These are phyloP conservation scores for Ceratobasidium sp. DNA, from an alignment of 1,284 basidiomycete species.

Conservation along the genomic window DNA sequence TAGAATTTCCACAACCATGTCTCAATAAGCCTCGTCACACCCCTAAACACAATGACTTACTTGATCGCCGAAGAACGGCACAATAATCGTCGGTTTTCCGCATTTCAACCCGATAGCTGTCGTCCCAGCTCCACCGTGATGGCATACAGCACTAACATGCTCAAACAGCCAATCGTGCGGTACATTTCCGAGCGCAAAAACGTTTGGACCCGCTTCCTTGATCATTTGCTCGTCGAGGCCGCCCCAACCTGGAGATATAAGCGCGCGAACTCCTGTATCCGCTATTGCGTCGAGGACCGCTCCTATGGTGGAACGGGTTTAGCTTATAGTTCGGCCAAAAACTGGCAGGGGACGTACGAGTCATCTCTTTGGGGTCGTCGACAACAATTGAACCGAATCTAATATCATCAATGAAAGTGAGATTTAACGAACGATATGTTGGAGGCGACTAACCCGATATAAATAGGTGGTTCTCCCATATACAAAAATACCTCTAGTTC, in stretches of 20 bases:
- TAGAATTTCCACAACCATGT: constrained; percentile 49
- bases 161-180: constrained; percentile 81
- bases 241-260: constrained; percentile 75
- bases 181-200: constrained; percentile 73
- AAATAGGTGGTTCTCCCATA: constrained; percentile 68
- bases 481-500: constrained; percentile 66
- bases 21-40: background rate
- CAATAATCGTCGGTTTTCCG: constrained; percentile 73
- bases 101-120: constrained; percentile 73
- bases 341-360: constrained; percentile 58
- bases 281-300: constrained; percentile 70
- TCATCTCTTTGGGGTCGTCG: constrained; percentile 69
- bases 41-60: constrained; percentile 28
- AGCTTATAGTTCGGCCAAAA: background rate
- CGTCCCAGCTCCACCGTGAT: constrained; percentile 77
- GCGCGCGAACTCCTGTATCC: constrained; percentile 67
- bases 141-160: constrained; percentile 72
- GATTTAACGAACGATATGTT: background rate
- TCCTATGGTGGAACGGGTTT: constrained; percentile 48
- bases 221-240: constrained; percentile 65
- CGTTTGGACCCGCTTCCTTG: constrained; percentile 61
- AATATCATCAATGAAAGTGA: constrained; percentile 50
- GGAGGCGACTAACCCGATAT: constrained; percentile 65
- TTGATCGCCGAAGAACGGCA: constrained; percentile 80
- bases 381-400: constrained; percentile 76